Evolutionary conservation across 306 rosid genomes (phyloP), one percentile per base, ranked within the genome.

Genomic region (Quercus parvula): DNA sequence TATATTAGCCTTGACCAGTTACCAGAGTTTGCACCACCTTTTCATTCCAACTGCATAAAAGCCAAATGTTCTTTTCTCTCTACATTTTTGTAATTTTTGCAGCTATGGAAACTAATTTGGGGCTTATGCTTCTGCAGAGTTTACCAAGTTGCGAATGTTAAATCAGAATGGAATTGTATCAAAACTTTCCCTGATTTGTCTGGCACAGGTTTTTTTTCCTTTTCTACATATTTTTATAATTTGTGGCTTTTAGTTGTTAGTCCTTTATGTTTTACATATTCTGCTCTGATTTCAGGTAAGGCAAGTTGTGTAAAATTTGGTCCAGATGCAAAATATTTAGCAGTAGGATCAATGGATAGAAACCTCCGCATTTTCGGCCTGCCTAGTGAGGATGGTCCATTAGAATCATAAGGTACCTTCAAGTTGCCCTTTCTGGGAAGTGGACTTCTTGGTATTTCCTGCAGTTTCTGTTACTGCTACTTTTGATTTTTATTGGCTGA

Each of bases 101-200:
- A 10, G 74, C 17, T 61, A 62, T 55, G 61, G 55, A 44, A 67
- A 82, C 76, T 85, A 72, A 87, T 82, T 38, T 75, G 19, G 44
- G 11, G 78, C 18, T 81, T 79, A 46, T 81, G 68, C 80, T 64
- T 78, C 59, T 83, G 91, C 97, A 96, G 99, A 83, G 90, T 96
- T 78, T 87, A 91, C 89, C 99, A 96, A 88, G 97, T 91, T 75
- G 95, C 98, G 0, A 93, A 87, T 81, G 98, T 96, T 79, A 96
- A 96, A 83, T 88, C 91, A 58, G 99, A 96, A 85, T 96, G 99
- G 99, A 93, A 89, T 85, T 84, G 92, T 58, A 82, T 96, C 87
- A 93, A 93, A 86, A 93, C 98, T 18, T 79, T 96, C 71, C 99
- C 98, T 30, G 99, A 96, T 86, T 80, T 96, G 76, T 96, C 99